Evolutionary conservation across 306 rosid species (phyloP), one percentile per base, ranked within the genome.

Genomic region (Vigna mungo): DNA sequence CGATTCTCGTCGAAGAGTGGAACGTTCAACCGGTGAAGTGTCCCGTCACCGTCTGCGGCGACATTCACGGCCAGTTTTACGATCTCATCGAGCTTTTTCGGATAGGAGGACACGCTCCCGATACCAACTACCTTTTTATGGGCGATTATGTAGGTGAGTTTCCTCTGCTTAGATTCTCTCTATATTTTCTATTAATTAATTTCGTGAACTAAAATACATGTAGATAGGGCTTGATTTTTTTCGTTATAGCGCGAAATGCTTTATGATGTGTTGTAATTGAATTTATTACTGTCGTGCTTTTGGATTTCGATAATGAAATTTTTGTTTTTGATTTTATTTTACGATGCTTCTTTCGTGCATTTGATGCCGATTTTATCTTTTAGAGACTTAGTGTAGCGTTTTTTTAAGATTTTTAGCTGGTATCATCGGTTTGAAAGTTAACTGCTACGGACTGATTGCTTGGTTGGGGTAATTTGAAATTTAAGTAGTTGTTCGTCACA

Each of bases 11-110:
- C 7, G 98, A 94, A 84, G 98, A 94, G 81, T 91, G 96, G 97
- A 94, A 94, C 88, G 98, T 94, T 13, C 98, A 94, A 80, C 98
- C 98, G 80, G 98, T 94, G 51, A 94, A 94, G 90, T 94, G 98
- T 41, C 98, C 98, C 6, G 98, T 94, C 59, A 94, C 98, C 74
- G 96, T 94, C 20, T 94, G 98, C 37, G 98, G 98, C 0, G 98
- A 94, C 73, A 94, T 94, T 68, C 98, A 94, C 16, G 98, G 98
- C 17, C 98, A 94, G 84, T 94, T 94, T 83, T 94, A 94, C 82
- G 98, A 94, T 86, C 98, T 94, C 81, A 86, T 94, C 82, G 98
- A 94, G 87, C 89, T 94, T n/a, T 94, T 94, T 60, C 93, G 93
- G 83, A 94, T 94, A 73, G 98, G 98, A 49, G 98, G 98, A 59